Conservation (phyloP, 345 rosid genomes). For the rapeseed (Brassica napus) region Da-Ae NC_063441.1:17285501-17286000, state of each 20-base stretch:
- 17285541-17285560: constrained; percentile 18
- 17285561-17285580: constrained; percentile 15
- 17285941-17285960: no score
- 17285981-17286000: no score
- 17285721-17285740: constrained; percentile 1
- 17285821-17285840: not conserved
- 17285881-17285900: no score
- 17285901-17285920: no score
- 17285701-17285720: constrained; percentile 18
- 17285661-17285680: not conserved
- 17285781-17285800: constrained; percentile 10
- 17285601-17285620: constrained; percentile 24
- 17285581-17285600: constrained; percentile 8
- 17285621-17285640: constrained; percentile 33
- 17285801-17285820: not conserved
- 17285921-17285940: no score
- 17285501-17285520: constrained; percentile 56
- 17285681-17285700: constrained; percentile 22
- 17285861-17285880: no score
- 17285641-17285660: constrained; percentile 25
- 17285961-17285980: no score
- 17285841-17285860: no score
- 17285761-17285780: constrained; percentile 13
- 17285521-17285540: constrained; percentile 17
- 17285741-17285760: constrained; percentile 22